These are phyloP conservation scores for Nakaseomyces delphensis DNA, from an alignment of 1,139 yeast species.

Conservation along the genomic window DNA sequence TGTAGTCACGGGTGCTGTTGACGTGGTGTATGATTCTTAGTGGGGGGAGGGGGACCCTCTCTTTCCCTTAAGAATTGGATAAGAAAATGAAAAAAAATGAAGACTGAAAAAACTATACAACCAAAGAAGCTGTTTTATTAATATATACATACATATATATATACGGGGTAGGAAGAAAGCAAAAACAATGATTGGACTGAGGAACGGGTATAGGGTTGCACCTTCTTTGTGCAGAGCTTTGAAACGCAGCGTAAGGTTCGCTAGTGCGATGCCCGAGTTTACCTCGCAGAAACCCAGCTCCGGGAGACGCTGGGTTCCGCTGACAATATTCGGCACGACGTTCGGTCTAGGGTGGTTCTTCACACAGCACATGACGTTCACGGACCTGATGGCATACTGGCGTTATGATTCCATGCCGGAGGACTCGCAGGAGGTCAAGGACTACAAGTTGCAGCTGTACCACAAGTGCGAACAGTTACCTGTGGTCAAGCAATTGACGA, in stretches of 20 bases:
- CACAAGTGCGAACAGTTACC: constrained; percentile 44
- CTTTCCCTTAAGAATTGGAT: no score
- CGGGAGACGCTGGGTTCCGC: constrained; percentile 19
- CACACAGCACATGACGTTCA: constrained; percentile 30
- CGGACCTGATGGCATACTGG: constrained; percentile 31
- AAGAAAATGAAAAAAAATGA: no score
- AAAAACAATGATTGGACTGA: neutral
- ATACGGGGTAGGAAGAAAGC: no score
- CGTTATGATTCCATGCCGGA: constrained; percentile 27
- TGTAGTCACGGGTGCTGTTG: no score
- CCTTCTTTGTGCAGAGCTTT: neutral
- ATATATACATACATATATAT: no score
- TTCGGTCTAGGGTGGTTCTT: constrained; percentile 28
- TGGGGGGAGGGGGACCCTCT: no score
- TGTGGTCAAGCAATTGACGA: constrained; percentile 31
- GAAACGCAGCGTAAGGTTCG: neutral
- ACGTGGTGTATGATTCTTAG: no score
- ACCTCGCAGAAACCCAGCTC: constrained; percentile 7
- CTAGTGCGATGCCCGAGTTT: constrained; percentile 4
- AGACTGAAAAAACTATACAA: no score
- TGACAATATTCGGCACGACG: constrained; percentile 25
- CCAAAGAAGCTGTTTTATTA: no score
- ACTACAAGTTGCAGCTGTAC: constrained; percentile 35
- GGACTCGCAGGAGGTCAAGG: constrained; percentile 23
- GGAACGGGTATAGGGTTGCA: neutral